Evolutionary conservation across 108 stramenopile species (phyloP).

Genomic region (Parietichytrium sp.): DNA sequence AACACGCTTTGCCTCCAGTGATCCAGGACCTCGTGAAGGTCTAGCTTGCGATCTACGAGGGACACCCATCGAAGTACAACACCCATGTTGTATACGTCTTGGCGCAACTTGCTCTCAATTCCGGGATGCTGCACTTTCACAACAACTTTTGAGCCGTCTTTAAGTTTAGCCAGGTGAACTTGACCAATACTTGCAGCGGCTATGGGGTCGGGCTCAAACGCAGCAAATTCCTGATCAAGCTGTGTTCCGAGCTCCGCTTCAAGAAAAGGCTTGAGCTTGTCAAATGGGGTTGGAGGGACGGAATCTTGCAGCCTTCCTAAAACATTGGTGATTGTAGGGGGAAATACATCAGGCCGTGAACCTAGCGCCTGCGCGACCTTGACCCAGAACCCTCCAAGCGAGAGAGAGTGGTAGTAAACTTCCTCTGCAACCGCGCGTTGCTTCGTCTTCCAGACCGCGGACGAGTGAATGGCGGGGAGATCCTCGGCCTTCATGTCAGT

Average conservation of each 20-base stretch:
- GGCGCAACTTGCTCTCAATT: slow-evolving; percentile 50
- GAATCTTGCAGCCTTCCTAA: slow-evolving; percentile 59
- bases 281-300: slow-evolving; percentile 51
- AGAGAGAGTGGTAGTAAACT: not conserved
- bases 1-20: slow-evolving; percentile 57
- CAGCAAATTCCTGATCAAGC: slow-evolving; percentile 19
- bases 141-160: slow-evolving; percentile 48
- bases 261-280: slow-evolving; percentile 43
- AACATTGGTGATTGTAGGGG: slow-evolving; percentile 46
- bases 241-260: slow-evolving; percentile 36
- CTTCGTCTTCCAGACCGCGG: not conserved
- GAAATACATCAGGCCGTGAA: slow-evolving; percentile 62
- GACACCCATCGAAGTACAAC: slow-evolving; percentile 46
- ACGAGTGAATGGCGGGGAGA: not conserved
- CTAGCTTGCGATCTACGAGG: slow-evolving; percentile 51
- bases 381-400: slow-evolving; percentile 57
- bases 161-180: slow-evolving; percentile 55
- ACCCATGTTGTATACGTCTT: slow-evolving; percentile 58
- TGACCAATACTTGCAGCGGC: slow-evolving; percentile 60
- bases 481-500: slow-evolving; percentile 3
- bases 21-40: slow-evolving; percentile 49
- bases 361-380: slow-evolving; percentile 64
- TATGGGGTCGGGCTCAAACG: slow-evolving; percentile 39
- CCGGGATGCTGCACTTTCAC: slow-evolving; percentile 64
- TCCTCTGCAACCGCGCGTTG: slow-evolving; percentile 14